Evolutionary conservation across 2,329 filamentous ascomycete species (phyloP), one percentile per base, ranked within the genome.

Genomic region (Ophiocordyceps australis): DNA sequence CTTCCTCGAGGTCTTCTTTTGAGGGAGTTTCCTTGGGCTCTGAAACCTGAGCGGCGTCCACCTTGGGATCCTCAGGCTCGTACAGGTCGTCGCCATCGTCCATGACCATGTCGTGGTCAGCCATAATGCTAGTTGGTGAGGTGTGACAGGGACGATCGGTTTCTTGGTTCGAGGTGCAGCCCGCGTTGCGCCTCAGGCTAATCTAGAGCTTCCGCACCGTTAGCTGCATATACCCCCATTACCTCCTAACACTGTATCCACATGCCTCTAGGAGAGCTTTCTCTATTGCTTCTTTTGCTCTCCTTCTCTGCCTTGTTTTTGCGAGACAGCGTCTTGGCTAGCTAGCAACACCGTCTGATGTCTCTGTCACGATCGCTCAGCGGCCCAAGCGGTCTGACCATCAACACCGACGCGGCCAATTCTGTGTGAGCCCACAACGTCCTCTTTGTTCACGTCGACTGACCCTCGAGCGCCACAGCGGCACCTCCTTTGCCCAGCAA

Each of bases 1-100:
- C 70, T 35, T 72, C 66, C 33, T 74, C 69, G 27, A 72, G 47
- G 37, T 72, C 67, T 22, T 67, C 66, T 26, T 54, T 55, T 8
- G 43, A 35, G 3, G 43, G 26, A 22, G 38, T 30, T 31, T 37
- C 42, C 35, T 42, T 41, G 12, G 43, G 40, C 7, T 45, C 38
- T 10, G 38, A n/a, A n/a, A n/a, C n/a, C n/a, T n/a, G n/a, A n/a
- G n/a, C 33, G 8, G 35, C 36, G 28, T 58, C 43, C 13, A 42
- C 39, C 25, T 52, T 52, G 20, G 59, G 53, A 45, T 72, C 67
- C 31, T 74, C 69, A 2, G 64, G 61, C 30, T 62, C 63, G 41
- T 75, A 75, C 39, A 75, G 70, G 46, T 75, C 70, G 35, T 74
- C 70, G 26, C 74, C 69, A 35, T 74, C 69, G 46, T 75, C 70